These are phyloP conservation scores for Neurospora discreta DNA, from an alignment of 495 filamentous ascomycete genomes.

Conservation along the genomic window DNA sequence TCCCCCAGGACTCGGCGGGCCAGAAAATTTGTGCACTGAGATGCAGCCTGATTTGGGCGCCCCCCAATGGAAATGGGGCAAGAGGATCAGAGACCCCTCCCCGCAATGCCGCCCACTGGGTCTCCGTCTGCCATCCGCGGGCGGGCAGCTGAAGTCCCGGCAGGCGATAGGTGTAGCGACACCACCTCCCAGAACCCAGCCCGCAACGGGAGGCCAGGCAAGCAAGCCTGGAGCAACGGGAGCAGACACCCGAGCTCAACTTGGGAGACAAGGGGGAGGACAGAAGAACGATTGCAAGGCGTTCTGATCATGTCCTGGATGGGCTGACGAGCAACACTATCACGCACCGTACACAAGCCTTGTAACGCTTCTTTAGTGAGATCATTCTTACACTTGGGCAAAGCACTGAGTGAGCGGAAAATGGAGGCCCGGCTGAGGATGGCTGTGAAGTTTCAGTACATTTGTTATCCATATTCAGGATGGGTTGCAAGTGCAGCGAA, in stretches of 20 bases:
- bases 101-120: not conserved
- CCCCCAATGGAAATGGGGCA: conserved; percentile 12
- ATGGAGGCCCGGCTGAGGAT: too few species aligned
- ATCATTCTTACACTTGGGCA: not conserved
- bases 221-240: not conserved
- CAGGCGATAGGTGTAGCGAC: not conserved
- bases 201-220: not conserved
- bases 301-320: not conserved
- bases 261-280: not conserved
- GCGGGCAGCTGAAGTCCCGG: not conserved
- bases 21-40: conserved; percentile 17
- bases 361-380: not conserved
- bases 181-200: not conserved
- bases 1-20: conserved; percentile 16
- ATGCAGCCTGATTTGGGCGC: conserved; percentile 10
- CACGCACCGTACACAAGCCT: not conserved
- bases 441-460: not conserved
- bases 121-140: not conserved
- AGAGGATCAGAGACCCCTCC: not conserved
- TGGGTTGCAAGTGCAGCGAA: not conserved
- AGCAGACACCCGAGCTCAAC: not conserved
- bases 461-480: not conserved
- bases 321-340: not conserved
- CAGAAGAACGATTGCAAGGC: not conserved
- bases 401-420: not conserved